Percentiles rank a stretch among this genome's conserved stretches.
phyloP scores from a whole-genome alignment of 176 grass and related monocot genomes.

The Eragrostis nindensis region DNA sequence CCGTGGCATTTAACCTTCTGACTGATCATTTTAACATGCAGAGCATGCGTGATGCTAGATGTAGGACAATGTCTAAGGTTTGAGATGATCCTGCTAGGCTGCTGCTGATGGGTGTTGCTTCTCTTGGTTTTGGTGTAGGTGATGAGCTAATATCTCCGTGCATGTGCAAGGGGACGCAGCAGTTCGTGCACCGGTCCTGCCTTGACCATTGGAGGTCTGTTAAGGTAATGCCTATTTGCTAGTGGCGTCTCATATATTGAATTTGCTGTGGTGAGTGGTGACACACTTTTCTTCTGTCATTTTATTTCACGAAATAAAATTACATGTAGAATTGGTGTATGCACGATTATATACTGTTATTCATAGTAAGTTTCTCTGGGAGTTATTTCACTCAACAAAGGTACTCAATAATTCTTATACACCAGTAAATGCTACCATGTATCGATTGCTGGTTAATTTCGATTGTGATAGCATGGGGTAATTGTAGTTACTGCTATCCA shows the following conservation, averaged over 20 bases:
- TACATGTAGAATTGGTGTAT: background rate
- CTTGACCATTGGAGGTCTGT: constrained; percentile 93
- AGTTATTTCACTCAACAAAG: background rate
- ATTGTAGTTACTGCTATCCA: background rate
- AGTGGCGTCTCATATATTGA: background rate
- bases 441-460: background rate
- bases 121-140: constrained; percentile 48
- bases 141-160: constrained; percentile 89
- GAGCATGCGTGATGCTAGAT: background rate
- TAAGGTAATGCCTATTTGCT: constrained; percentile 53
- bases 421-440: background rate
- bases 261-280: background rate
- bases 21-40: background rate
- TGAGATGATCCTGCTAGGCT: background rate
- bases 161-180: constrained; percentile 92
- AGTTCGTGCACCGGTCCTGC: constrained; percentile 88
- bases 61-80: background rate
- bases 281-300: background rate
- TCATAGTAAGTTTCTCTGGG: background rate
- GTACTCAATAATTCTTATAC: background rate
- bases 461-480: background rate
- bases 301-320: background rate
- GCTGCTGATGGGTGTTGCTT: background rate
- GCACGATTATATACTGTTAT: background rate
- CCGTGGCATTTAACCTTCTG: background rate